Evolutionary conservation across 495 filamentous ascomycete genomes (phyloP), one percentile per base, ranked within the genome.

Genomic region (Immersiella caudata): DNA sequence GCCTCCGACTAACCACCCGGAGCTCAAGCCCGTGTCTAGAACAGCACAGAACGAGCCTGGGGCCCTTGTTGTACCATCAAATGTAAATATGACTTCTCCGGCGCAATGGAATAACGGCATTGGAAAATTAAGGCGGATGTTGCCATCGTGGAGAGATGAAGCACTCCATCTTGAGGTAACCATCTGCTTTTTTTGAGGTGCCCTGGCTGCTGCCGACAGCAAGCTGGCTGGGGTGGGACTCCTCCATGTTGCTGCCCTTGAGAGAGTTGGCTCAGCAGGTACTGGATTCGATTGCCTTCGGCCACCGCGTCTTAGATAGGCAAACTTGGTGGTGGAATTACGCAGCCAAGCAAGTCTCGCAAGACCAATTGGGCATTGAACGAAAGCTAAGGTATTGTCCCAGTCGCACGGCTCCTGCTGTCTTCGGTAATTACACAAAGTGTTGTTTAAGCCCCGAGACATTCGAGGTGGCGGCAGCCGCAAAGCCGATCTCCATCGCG

Each of bases 41-140:
- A 59, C 26, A 33, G 25, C 56, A 6, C 26, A 27, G 8, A n/a
- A 25, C 56, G 25, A 33, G 56, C 6, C 26, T 33, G 25, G 56
- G 26, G 9, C 24, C 6, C 55, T 16, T 50, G 27, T 59, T 74
- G 72, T 74, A 70, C 61, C 62, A 68, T 71, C 68, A 66, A 49
- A 63, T 71, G 69, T 74, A 74, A 63, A 74, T 71, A 67, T 49
- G 16, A 46, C 40, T 46, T 46, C 40, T 46, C 40, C 40, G 40
- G 16, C 40, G 40, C 11, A 46, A 46, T 46, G 40, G 40, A 18
- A 12, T 12, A 46, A 33, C 29, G 29, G 8, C 29, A 33, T 33
- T 33, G 29, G 29, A 33, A 3, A 33, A 33, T 33, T 33, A 8
- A 8, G 29, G 8, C 4, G 8, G 29, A 33, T 3, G 29, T 8